Base-by-base conservation (phyloP, 1,139 yeast species). In the Zygotorulaspora mrakii region DNA sequence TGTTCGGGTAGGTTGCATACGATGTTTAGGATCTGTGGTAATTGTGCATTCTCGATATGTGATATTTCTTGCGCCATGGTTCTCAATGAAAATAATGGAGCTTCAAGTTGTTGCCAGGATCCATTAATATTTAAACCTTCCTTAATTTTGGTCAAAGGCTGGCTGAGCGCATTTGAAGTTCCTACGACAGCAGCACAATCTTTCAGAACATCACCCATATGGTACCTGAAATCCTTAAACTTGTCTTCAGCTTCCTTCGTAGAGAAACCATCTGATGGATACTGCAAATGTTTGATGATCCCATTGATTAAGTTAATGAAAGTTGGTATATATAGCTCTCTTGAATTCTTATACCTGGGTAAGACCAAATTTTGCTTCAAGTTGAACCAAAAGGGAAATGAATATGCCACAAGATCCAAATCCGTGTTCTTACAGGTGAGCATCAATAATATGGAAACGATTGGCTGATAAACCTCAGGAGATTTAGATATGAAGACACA, bases 1-100 rank as follows among this genome's bases (percentile, higher is more conserved):
- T 87, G 91, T 53, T 85, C 94, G 0, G 96, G 96, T 36, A 88
- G 67, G 64, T 33, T 76, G 72, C 95, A 89, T 79, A 48, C 31
- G 6, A 54, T 46, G 23, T 49, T 47, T 13, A 62, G 45, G 10
- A 91, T 79, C 42, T 77, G 77, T 0, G 97, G 96, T 48, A 91
- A 66, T 4, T 84, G 75, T 27, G 70, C 71, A 43, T 77, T 74
- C 56, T 88, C 96, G 39, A 69, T 73, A 12, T 72, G 62, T 4
- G 86, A 76, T 10, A 94, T 87, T 59, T 85, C 96, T 49, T 88
- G 82, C 1, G 97, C 98, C 95, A 94, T 88, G 1, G 95, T 82
- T 53, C 98, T 77, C 74, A 91, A 73, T 21, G 89, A 76, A 56
- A 94, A 94, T 37, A 94, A 68, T 3, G 96, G 84, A 0, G 96